Evolutionary conservation across 2,329 filamentous ascomycete species (phyloP), one percentile per base, ranked within the genome.

Genomic region (Blumeria graminis): DNA sequence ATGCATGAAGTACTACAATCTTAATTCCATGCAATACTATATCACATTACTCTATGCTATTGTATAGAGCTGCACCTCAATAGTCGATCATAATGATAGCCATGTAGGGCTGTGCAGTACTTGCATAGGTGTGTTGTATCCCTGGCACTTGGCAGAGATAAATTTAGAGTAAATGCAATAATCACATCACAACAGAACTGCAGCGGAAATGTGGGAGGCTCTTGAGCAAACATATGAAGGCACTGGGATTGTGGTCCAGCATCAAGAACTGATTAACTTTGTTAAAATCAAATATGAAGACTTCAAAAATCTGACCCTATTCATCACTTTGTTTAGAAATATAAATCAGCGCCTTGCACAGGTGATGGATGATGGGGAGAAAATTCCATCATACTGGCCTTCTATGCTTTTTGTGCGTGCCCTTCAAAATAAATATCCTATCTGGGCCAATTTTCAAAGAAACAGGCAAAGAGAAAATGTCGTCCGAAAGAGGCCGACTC

Each of bases 161-260:
- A n/a, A n/a, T n/a, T n/a, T n/a, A n/a, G n/a, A n/a, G n/a, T n/a
- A n/a, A n/a, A n/a, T n/a, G n/a, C n/a, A n/a, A n/a, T n/a, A n/a
- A n/a, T n/a, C n/a, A n/a, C n/a, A n/a, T n/a, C n/a, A n/a, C n/a
- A n/a, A n/a, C n/a, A n/a, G 28, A 8, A 55, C 34, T 22, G 34
- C 35, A n/a, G 1, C 16, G 3, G 35, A 55, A 0, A 55, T 55
- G 34, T 55, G 52, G 34, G 35, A 11, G 1, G 52, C 52, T 14
- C 33, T 55, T 6, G 52, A 55, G 11, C 52, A 55, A n/a, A 36
- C 52, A 3, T 55, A 55, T 41, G 52, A 55, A 55, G 52, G 52
- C 4, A 41, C 52, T 2, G 52, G 52, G 3, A 55, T 55, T 55
- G 34, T 55, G 1, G 34, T 55, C 10, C 52, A 55, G 16, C 16